These are phyloP conservation scores for Fusarium papillatum DNA, from an alignment of 2,329 filamentous ascomycete species.

Conservation along the genomic window DNA sequence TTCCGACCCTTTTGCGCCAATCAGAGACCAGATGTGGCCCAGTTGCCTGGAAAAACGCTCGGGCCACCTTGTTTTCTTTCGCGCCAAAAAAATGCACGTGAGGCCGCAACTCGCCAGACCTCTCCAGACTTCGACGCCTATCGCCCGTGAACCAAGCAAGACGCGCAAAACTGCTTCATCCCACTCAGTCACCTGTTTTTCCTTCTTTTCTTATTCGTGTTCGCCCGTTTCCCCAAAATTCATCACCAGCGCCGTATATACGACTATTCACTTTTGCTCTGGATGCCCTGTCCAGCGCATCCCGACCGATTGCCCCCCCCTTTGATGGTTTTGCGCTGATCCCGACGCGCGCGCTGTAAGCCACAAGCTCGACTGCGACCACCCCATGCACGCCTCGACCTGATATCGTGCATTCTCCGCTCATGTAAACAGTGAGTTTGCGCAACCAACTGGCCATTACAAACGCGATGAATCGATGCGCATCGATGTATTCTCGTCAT, in stretches of 20 bases:
- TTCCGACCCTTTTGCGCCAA: conserved; percentile 17
- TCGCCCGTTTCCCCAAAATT: conserved; percentile 8
- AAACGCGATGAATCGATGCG: not conserved
- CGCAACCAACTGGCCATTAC: conserved; percentile 5
- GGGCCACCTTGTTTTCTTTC: conserved; percentile 41
- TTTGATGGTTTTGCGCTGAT: conserved; percentile 33
- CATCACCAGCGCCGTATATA: conserved; percentile 19
- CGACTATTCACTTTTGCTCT: conserved; percentile 6
- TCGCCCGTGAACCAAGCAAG: conserved; percentile 33
- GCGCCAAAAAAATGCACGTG: conserved; percentile 41
- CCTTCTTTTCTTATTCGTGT: conserved; percentile 12
- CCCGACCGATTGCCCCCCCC: not conserved
- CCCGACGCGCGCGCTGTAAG: conserved; percentile 41
- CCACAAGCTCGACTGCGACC: conserved; percentile 41
- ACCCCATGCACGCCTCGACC: conserved; percentile 43
- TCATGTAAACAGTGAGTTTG: conserved; percentile 39
- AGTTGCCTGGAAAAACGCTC: conserved; percentile 39
- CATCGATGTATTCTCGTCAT: not conserved
- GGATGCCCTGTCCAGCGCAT: conserved; percentile 15
- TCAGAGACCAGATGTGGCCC: conserved; percentile 32
- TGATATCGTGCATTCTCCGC: conserved; percentile 42
- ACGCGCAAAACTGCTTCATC: conserved; percentile 41
- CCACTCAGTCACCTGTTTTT: conserved; percentile 22
- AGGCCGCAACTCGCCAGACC: conserved; percentile 36
- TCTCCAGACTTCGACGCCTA: conserved; percentile 27